These are phyloP conservation scores for Pythium phragmiticola DNA, from an alignment of 352 stramenopile species.

Conservation along the genomic window DNA sequence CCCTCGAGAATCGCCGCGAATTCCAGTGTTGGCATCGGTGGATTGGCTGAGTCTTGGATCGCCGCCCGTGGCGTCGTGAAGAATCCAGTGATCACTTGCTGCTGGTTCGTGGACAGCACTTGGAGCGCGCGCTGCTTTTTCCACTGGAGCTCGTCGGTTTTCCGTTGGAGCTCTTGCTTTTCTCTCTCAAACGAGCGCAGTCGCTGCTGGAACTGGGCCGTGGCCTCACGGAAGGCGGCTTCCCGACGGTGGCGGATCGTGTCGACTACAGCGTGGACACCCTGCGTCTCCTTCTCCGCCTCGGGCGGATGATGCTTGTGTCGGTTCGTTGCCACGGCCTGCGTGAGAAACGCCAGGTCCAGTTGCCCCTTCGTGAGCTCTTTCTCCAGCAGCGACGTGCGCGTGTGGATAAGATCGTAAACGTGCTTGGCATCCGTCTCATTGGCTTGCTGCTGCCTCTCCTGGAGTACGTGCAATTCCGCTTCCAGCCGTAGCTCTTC, in stretches of 20 bases:
- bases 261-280: conserved; percentile 28
- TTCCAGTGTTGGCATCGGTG: conserved; percentile 24
- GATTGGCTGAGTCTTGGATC: conserved; percentile 12
- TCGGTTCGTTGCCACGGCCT: conserved; percentile 32
- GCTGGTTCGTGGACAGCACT: conserved; percentile 60
- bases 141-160: conserved; percentile 34
- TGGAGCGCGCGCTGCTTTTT: conserved; percentile 51
- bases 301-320: background rate
- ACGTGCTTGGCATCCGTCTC: conserved; percentile 41
- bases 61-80: conserved; percentile 28
- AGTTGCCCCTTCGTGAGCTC: conserved; percentile 45
- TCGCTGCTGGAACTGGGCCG: conserved; percentile 33
- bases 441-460: conserved; percentile 37
- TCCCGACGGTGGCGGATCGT: conserved; percentile 37
- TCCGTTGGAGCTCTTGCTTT: conserved; percentile 31
- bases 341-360: conserved; percentile 48
- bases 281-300: background rate
- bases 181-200: conserved; percentile 44
- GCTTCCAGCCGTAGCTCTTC: conserved; percentile 43
- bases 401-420: conserved; percentile 43
- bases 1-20: conserved; percentile 39
- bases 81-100: conserved; percentile 48
- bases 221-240: conserved; percentile 34
- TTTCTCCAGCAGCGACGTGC: conserved; percentile 41
- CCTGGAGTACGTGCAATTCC: conserved; percentile 48